Evolutionary conservation across 306 rosid genomes (phyloP), one percentile per base, ranked within the genome.

Genomic region (Lotus japonicus): DNA sequence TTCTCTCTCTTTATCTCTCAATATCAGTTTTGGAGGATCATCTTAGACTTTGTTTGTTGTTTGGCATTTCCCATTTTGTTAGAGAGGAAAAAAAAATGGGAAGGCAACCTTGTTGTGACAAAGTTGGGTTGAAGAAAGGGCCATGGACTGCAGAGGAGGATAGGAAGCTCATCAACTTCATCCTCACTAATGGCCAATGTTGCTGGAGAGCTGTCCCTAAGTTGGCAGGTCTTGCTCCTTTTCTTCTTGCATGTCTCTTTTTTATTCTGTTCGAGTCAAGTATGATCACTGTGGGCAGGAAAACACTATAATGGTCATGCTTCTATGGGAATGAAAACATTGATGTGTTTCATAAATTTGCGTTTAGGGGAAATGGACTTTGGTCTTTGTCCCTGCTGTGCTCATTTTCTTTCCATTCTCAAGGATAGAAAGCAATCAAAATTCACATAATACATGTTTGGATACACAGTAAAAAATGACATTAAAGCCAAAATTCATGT

Each of bases 131-230:
- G 87, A 92, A 92, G 87, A 89, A 87, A 38, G 96, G 96, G 3
- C 96, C 94, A 58, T 89, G 96, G 97, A 88, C 92, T 14, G 80
- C 86, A 11, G 98, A 92, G 49, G 98, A 92, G 28, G 98, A 92
- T 80, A 92, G 79, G 88, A 92, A 90, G 79, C 97, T 92, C 66
- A 92, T 88, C 19, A 83, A 31, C 41, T 92, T 92, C 87, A 87
- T 92, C 54, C 89, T 92, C 70, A 72, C 83, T 41, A 86, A 89
- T 75, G 98, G 97, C 75, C 98, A 92, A 85, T 88, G 91, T 76
- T 92, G 97, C 64, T 92, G 98, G 98, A 86, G 98, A 67, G 92
- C 98, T 80, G 94, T 92, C 13, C 98, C 98, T 65, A 92, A 92
- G 57, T 84, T 92, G 45, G 92, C 96, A 87, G 96, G 96, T 89